Percentiles rank a stretch among this genome's conserved stretches.
phyloP scores from a whole-genome alignment of 371 early-diverging fungal genomes.

The Rhizomucor pusillus region DNA sequence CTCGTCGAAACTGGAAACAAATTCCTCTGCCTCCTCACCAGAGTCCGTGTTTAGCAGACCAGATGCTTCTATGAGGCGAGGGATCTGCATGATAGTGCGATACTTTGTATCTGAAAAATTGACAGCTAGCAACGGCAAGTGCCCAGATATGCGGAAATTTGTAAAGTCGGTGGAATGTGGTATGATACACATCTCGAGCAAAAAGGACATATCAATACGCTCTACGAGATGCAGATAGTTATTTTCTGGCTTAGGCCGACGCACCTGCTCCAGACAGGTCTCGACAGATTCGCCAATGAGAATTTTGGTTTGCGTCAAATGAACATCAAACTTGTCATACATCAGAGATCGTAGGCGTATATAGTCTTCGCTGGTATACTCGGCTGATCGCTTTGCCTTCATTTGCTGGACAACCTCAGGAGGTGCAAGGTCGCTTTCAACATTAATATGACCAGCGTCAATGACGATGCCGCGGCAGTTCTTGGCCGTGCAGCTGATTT shows the following conservation, averaged over 20 bases:
- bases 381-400: conserved; percentile 62
- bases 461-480: conserved; percentile 75
- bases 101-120: conserved; percentile 95
- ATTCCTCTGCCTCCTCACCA: neutral
- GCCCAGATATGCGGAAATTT: conserved; percentile 77
- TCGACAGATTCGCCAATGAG: conserved; percentile 79
- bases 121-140: conserved; percentile 82
- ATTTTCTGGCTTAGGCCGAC: conserved; percentile 36
- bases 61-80: conserved; percentile 55
- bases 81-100: conserved; percentile 83
- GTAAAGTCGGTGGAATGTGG: conserved; percentile 76
- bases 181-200: conserved; percentile 83
- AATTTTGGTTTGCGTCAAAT: conserved; percentile 82
- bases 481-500: conserved; percentile 60
- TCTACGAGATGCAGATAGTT: conserved; percentile 80
- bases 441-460: conserved; percentile 91
- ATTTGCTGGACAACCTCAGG: conserved; percentile 67
- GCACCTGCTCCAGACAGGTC: conserved; percentile 69
- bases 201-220: conserved; percentile 81
- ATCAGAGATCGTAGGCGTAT: conserved; percentile 73
- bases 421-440: conserved; percentile 81
- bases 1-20: neutral
- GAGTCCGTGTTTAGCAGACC: conserved; percentile 24
- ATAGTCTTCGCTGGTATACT: conserved; percentile 65
- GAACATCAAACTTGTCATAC: conserved; percentile 88